Evolutionary conservation across 768 basidiomycete species (phyloP).

Genomic region (Termitomyces sp.): DNA sequence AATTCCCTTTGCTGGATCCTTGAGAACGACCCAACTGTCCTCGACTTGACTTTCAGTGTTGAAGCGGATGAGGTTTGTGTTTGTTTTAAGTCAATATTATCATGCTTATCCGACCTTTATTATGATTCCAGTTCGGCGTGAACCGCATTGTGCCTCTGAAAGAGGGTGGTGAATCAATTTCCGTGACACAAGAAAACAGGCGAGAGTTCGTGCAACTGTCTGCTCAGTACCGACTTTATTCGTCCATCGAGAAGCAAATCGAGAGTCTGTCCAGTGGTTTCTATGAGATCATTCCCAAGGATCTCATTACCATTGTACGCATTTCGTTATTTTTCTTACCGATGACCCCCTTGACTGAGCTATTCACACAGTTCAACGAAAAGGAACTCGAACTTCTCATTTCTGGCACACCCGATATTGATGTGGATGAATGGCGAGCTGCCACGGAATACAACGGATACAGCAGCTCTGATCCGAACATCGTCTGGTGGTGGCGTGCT

Average conservation of each 20-base stretch:
- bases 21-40: constrained; percentile 85
- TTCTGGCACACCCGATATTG: constrained; percentile 97
- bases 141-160: constrained; percentile 87
- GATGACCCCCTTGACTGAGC: not conserved
- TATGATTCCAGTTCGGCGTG: constrained; percentile 72
- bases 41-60: constrained; percentile 92
- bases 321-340: not conserved
- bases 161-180: constrained; percentile 73
- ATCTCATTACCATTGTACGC: constrained; percentile 88
- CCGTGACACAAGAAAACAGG: constrained; percentile 96
- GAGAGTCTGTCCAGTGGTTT: constrained; percentile 87
- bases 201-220: constrained; percentile 94
- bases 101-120: constrained; percentile 10
- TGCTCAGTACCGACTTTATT: constrained; percentile 89
- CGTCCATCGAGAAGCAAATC: constrained; percentile 95
- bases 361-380: constrained; percentile 72
- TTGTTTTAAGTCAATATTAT: not conserved
- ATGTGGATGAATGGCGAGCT: constrained; percentile 95
- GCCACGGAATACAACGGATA: constrained; percentile 92
- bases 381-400: constrained; percentile 93
- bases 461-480: constrained; percentile 86
- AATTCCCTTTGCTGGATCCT: constrained; percentile 98
- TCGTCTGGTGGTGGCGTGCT: constrained; percentile 99
- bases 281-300: constrained; percentile 97
- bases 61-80: constrained; percentile 86